Base-by-base conservation (phyloP, 495 filamentous ascomycete genomes). In the Lichenothelia convexa region DNA sequence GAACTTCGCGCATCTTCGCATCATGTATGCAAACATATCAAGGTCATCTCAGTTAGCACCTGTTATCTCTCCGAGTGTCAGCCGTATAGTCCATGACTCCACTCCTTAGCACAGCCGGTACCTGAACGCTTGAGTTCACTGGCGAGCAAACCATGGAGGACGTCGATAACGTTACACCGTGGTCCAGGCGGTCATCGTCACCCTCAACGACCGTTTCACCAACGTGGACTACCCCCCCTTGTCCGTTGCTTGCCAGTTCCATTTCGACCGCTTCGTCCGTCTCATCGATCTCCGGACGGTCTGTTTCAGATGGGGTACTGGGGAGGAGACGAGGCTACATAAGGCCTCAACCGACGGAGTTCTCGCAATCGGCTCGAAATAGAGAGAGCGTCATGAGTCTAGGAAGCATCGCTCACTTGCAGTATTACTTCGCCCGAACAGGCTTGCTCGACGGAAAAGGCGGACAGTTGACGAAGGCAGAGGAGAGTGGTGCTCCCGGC, bases 341-440 rank as follows among this genome's bases (percentile, higher is more conserved):
- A 55, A 76, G 89, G 35, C 85, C 91, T 0, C 80, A 86, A 54
- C 82, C 77, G 19, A 93, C 80, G 22, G 71, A 82, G 46, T 97
- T 97, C 54, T 79, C 89, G 8, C 76, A 77, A 20, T 95, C 89
- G 22, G 89, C 89, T 35, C 72, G 71, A 44, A 78, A 81, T 30
- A 65, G 89, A 40, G 85, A 95, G 43, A 93, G 84, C 47, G 89
- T 97, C 38, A 74, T 94, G 68, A 93, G 80, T 50, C 59, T 97
- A 42, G 89, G 89, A 18, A 93, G 85, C 51, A 97, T 97, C 47
- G 83, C 86, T 32, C 89, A 97, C 59, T 60, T 97, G 46, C 89
- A 97, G 49, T 93, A 97, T 55, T 97, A 95, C 54, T 97, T 97
- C 54, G 87, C 89, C 24, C 68, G 91, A 34, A 97, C 89, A 3